phyloP scores from a whole-genome alignment of 208 protist species.

The Trypanosoma caninum region DNA sequence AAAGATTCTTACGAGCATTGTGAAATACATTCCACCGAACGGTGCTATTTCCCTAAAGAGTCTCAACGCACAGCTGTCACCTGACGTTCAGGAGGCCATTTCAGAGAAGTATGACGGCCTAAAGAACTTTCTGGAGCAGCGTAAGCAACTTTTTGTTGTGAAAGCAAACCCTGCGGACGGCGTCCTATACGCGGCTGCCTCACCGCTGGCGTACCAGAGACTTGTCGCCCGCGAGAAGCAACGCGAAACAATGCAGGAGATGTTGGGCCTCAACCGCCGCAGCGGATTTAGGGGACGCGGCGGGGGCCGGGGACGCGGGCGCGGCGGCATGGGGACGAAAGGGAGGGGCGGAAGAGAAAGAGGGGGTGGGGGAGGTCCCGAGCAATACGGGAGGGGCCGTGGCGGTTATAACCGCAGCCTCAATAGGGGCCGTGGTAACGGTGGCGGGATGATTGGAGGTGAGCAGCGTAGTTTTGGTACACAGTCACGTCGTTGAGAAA shows the following conservation, averaged over 20 bases:
- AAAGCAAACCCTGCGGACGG: slow-evolving; percentile 38
- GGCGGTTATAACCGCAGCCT: slow-evolving; percentile 1
- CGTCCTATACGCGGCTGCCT: slow-evolving; percentile 62
- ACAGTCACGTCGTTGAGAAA: neutral
- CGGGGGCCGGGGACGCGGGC: slow-evolving; percentile 14
- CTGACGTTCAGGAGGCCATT: slow-evolving; percentile 70
- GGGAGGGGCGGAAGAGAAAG: neutral
- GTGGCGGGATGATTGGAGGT: slow-evolving; percentile 22
- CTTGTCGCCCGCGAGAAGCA: slow-evolving; percentile 50
- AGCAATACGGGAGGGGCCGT: neutral
- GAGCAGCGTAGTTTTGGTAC: slow-evolving; percentile 15
- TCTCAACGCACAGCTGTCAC: slow-evolving; percentile 41
- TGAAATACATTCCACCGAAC: slow-evolving; percentile 48
- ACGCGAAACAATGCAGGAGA: slow-evolving; percentile 61
- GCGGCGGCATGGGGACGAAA: slow-evolving; percentile 17
- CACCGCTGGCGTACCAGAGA: slow-evolving; percentile 56
- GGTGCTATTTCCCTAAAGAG: slow-evolving; percentile 70
- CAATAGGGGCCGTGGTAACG: slow-evolving; percentile 18
- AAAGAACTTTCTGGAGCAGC: slow-evolving; percentile 51
- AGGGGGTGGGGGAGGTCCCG: slow-evolving; percentile 1
- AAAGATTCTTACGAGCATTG: slow-evolving; percentile 44
- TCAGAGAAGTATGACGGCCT: slow-evolving; percentile 73
- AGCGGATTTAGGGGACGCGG: slow-evolving; percentile 4
- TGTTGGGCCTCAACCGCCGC: slow-evolving; percentile 51
- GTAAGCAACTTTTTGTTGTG: slow-evolving; percentile 78